Evolutionary conservation across 345 rosid genomes (phyloP).

Genomic region (Brassica juncea): DNA sequence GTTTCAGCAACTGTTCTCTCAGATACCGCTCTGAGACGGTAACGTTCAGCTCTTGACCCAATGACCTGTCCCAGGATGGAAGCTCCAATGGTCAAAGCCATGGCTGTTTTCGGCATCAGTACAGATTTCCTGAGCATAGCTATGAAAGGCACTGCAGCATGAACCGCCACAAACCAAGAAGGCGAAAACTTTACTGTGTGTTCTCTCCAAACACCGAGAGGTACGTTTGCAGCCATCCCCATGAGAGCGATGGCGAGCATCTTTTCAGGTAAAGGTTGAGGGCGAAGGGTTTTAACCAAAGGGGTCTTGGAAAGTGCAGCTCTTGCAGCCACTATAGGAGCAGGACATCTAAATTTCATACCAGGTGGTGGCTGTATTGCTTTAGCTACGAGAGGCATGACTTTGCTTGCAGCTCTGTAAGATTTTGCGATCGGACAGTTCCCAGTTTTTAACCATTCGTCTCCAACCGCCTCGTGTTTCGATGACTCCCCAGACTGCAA

Average conservation of each 20-base stretch:
- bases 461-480: constrained; percentile 69
- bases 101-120: constrained; percentile 80
- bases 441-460: constrained; percentile 77
- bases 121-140: constrained; percentile 90
- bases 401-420: constrained; percentile 65
- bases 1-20: constrained; percentile 38
- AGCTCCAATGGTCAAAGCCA: constrained; percentile 85
- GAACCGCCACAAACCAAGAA: constrained; percentile 82
- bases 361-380: constrained; percentile 66
- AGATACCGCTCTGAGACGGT: constrained; percentile 52
- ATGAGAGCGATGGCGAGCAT: constrained; percentile 71
- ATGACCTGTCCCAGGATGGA: constrained; percentile 86
- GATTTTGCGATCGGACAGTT: constrained; percentile 91
- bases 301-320: constrained; percentile 79
- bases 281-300: constrained; percentile 66
- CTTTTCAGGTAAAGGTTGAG: constrained; percentile 89
- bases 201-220: constrained; percentile 85
- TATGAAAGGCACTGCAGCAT: constrained; percentile 92
- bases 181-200: constrained; percentile 78
- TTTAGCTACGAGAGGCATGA: constrained; percentile 70
- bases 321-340: constrained; percentile 76
- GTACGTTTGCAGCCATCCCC: constrained; percentile 87
- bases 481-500: constrained; percentile 55
- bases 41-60: constrained; percentile 85
- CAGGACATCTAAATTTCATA: constrained; percentile 70